phyloP scores from a whole-genome alignment of 1,284 basidiomycete species.

The Afroboletus lepidellus region DNA sequence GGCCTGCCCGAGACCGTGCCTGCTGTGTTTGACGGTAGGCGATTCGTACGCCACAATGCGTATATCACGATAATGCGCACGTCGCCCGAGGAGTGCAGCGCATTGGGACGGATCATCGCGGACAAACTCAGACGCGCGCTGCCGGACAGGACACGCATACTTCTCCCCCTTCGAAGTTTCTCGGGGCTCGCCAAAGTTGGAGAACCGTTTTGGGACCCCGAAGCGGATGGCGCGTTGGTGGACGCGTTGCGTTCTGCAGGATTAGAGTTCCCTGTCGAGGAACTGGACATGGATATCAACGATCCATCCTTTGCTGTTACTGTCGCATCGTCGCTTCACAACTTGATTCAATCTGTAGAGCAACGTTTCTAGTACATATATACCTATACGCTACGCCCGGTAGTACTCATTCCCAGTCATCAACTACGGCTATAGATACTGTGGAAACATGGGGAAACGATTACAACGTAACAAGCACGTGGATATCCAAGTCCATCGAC shows the following conservation, averaged over 20 bases:
- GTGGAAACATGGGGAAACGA: conserved; percentile 26
- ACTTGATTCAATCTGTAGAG: conserved; percentile 16
- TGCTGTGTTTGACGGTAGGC: conserved; percentile 13
- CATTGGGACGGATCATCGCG: conserved; percentile 22
- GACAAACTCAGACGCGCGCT: conserved; percentile 22
- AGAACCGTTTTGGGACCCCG: conserved; percentile 25
- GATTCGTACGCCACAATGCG: conserved; percentile 23
- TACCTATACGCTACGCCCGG: neutral
- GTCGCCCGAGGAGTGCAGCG: conserved; percentile 22
- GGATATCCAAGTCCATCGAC: conserved; percentile 69
- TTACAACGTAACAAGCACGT: conserved; percentile 56
- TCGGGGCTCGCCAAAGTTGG: conserved; percentile 23
- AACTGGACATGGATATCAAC: conserved; percentile 26
- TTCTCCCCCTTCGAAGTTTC: conserved; percentile 28
- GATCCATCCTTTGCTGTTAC: conserved; percentile 24
- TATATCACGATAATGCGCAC: conserved; percentile 33
- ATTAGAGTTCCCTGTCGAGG: conserved; percentile 20
- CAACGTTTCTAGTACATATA: neutral
- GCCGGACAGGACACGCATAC: conserved; percentile 15
- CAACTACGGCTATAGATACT: conserved; percentile 9
- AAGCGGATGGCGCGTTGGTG: conserved; percentile 25
- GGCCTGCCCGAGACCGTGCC: conserved; percentile 23
- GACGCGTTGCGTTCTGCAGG: conserved; percentile 13
- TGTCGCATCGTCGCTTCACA: conserved; percentile 19
- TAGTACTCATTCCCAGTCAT: conserved; percentile 5